Evolutionary conservation across 805 yeast genomes (phyloP), one percentile per base, ranked within the genome.

Genomic region (Monosporozyma siamensis): DNA sequence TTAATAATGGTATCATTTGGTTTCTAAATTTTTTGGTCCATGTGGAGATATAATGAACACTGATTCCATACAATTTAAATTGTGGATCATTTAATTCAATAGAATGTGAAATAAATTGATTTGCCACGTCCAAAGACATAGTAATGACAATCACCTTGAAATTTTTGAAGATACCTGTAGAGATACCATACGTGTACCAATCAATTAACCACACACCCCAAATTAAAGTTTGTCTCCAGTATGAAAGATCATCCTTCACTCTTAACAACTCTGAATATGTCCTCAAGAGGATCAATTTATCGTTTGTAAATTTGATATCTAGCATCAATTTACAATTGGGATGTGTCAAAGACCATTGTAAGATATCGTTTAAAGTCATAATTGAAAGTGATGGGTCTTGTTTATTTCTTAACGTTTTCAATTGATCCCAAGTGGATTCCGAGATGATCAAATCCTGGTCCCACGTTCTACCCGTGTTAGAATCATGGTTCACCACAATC

Each of bases 61-160:
- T 80, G 34, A 80, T 72, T 25, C 80, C 83, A 23, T 69, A 66
- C 41, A 79, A 67, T 58, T 74, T 77, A 51, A 67, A 68, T 51
- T 75, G 75, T 15, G 55, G 49, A 39, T 63, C 51, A 7, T 68
- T 63, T 31, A 68, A 48, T 35, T 63, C 48, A 34, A 59, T 48
- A 22, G 72, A 65, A 35, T 71, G 72, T 38, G 58, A 46, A 15
- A 67, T 50, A 17, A 66, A 63, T 4, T 45, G 43, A 14, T 50
- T 44, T 8, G 70, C 65, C 25, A 59, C 49, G 4, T 59, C 55
- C 21, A 67, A 52, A 1, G 67, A 60, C 27, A 65, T 48, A 4
- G 66, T 50, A 21, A 66, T 67, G 39, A 61, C 67, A 20, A 67
- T 57, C 17, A 65, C 54, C 17, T 57, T 49, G 44, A 64, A 67